A percentile compares a stretch with the other conserved stretches of the same genome.
phyloP scores from a whole-genome alignment of 495 filamentous ascomycete genomes.

The Staphylotrichum longicolle region DNA sequence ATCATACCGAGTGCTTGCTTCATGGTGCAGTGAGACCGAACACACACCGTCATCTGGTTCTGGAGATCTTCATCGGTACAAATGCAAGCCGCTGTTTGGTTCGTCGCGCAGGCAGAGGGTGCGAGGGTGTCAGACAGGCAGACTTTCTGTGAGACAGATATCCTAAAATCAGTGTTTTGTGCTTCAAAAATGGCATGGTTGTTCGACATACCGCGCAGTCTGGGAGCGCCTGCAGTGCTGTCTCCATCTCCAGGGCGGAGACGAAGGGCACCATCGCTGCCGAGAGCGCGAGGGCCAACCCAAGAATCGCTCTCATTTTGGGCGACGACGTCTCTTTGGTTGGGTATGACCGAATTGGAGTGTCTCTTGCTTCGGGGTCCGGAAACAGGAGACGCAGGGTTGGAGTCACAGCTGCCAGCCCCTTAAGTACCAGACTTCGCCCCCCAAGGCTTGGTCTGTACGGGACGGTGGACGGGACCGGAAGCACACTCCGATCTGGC shows the following conservation, averaged over 20 bases:
- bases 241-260: neutral
- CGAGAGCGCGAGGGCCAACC: slow-evolving; percentile 11
- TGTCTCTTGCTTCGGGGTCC: no score
- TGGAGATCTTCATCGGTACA: slow-evolving; percentile 6
- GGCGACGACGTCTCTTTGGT: neutral
- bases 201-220: slow-evolving; percentile 12
- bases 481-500: no score
- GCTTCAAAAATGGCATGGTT: no score
- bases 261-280: slow-evolving; percentile 11
- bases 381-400: no score
- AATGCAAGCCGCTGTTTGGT: slow-evolving; percentile 9
- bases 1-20: slow-evolving; percentile 10
- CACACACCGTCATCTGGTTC: slow-evolving; percentile 5
- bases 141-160: neutral
- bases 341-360: no score
- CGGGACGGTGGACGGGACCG: no score
- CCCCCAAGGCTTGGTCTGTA: no score
- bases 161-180: no score
- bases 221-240: slow-evolving; percentile 3
- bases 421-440: no score
- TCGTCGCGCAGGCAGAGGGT: slow-evolving; percentile 1
- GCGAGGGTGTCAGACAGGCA: slow-evolving; percentile 1
- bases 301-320: slow-evolving; percentile 8
- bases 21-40: slow-evolving; percentile 7
- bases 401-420: no score